Evolutionary conservation across 345 rosid genomes (phyloP), one percentile per base, ranked within the genome.

Genomic region (Pistacia integerrima): DNA sequence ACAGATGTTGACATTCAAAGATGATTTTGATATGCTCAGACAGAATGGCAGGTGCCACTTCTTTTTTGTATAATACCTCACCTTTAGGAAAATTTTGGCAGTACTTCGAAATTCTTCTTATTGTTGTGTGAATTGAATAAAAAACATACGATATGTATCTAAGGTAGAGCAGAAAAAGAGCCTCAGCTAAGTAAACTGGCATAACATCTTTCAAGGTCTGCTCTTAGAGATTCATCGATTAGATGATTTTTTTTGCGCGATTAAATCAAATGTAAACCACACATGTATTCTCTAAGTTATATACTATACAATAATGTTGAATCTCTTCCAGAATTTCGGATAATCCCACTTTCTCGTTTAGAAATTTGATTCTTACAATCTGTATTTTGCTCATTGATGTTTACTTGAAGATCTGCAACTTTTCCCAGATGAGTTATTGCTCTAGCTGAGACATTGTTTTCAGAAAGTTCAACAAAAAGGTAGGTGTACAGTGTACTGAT

Each of bases 21-120:
- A 22, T 25, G 55, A 72, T 72, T 25, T 72, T 72, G 41, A 6
- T 44, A 17, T 4, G 7, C 10, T 59, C 7, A 13, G 35, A 33
- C 46, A 38, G 22, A 38, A 11, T 59, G 35, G 62, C 52, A 20
- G 14, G 63, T 36, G 65, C 35, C 48, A 72, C 41, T 20, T 44
- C 11, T 13, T 72, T 59, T 72, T 28, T 38, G 64, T 20, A 41
- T 11, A 58, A 36, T 38, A 44, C 36, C 4, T 44, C 12, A 59
- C 28, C 8, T 22, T 44, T 46, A 7, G 75, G 70, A 36, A 64
- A 36, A 14, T 74, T 64, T 74, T 64, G 77, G 70, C 69, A 11
- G 11, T 46, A 16, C 49, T 48, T 73, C 3, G 4, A 33, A 62
- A 4, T 74, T 62, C 36, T 51, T 63, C 20, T 36, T 64, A 3